Evolutionary conservation across 2,329 filamentous ascomycete genomes (phyloP), one percentile per base, ranked within the genome.

Genomic region (Aspergillus sergii): DNA sequence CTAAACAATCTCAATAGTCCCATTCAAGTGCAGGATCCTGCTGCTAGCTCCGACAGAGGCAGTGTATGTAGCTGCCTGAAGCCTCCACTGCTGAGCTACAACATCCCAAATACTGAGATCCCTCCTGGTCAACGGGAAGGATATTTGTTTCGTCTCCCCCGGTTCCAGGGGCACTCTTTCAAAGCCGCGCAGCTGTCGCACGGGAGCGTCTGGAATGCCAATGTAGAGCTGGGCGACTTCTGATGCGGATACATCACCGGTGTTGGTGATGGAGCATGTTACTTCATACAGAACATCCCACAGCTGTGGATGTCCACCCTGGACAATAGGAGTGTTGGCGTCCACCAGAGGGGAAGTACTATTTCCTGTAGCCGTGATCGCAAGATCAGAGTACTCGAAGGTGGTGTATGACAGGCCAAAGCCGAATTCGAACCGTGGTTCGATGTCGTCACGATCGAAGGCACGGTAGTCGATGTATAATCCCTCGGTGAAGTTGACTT

Each of bases 221-320:
- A 88, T 72, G 69, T 88, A 88, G 3, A 89, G 76, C 73, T 89
- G 86, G 5, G 84, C 78, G 1, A 88, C 83, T 12, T 83, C 80
- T 1, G 81, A 79, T 12, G 84, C 86, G 28, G 74, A 71, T 1
- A 79, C 68, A 0, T 67, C 59, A 23, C 86, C 86, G 0, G 80
- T 83, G 75, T 88, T 89, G 30, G 72, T 73, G 6, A 88, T 69
- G 0, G 76, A 75, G 3, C 82, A 79, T 2, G 79, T 78, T 16
- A 86, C 81, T 43, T 74, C 82, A 64, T 36, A 41, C n/a, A 62
- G 3, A 1, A 39, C 30, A 36, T 62, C 60, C 60, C 60, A 62
- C 11, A 58, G 60, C n/a, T 57, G 21, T 7, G 60, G 39, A 26
- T 58, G 39, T 19, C 60, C 60, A 4, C 60, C 60, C 26, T 62